A percentile compares a stretch with the other conserved stretches of the same genome.
Conservation (phyloP, 2,329 filamentous ascomycete species). For the Fusarium sp. region DNA sequence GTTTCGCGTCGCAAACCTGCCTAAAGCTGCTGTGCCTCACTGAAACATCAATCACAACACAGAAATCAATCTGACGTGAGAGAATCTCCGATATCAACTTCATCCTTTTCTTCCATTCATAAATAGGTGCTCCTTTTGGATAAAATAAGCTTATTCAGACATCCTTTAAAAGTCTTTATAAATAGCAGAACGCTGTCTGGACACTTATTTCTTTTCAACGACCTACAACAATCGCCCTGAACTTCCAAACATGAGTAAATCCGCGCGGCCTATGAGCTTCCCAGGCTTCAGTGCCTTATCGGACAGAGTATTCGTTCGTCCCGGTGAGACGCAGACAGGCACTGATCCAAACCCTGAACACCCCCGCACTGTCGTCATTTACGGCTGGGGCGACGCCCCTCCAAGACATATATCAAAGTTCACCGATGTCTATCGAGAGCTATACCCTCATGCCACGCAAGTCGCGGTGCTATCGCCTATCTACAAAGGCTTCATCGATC, state of each 20-base stretch:
- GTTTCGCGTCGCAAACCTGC: not conserved
- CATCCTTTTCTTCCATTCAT: too few relatives aligned
- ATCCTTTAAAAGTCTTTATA: not conserved
- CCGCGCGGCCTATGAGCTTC: accelerated
- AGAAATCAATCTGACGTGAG: not conserved
- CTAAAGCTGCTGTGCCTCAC: not conserved
- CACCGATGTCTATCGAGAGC: not conserved
- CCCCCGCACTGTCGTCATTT: not conserved
- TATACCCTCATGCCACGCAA: not conserved
- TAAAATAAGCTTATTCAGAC: not conserved
- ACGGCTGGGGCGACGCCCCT: constrained; percentile 10
- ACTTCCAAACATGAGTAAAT: not conserved
- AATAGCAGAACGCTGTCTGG: not conserved
- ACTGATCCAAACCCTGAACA: not conserved
- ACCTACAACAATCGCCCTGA: not conserved
- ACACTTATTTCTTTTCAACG: too few relatives aligned
- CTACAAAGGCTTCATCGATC: not conserved
- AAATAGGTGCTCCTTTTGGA: too few relatives aligned
- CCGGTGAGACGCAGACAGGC: not conserved
- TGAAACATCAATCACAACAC: not conserved
- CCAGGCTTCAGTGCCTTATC: not conserved
- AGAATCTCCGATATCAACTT: not conserved
- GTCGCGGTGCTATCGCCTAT: not conserved
- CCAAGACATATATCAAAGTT: constrained; percentile 4
- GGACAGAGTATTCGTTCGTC: not conserved